Conservation (phyloP, 2,329 filamentous ascomycete genomes). For the Arthroderma sp. region DNA sequence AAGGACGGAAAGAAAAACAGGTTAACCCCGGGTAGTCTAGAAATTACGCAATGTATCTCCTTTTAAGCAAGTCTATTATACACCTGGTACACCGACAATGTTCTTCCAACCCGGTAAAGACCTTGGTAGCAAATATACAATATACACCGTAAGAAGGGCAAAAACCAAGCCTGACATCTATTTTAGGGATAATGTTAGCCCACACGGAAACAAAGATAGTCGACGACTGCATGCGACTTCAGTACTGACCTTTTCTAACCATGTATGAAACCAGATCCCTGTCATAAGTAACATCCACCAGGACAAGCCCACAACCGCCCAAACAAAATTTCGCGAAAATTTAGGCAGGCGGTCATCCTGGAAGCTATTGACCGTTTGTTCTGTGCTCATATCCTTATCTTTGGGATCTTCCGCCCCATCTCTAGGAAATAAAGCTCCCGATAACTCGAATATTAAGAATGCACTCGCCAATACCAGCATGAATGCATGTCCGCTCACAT, state of each 20-base stretch:
- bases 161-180: slow-evolving; percentile 39
- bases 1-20: too few species aligned
- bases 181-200: slow-evolving; percentile 7
- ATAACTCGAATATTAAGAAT: slow-evolving; percentile 68
- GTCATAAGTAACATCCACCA: slow-evolving; percentile 99
- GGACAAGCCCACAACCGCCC: slow-evolving; percentile 54
- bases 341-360: slow-evolving; percentile 38
- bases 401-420: slow-evolving; percentile 38
- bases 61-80: slow-evolving; percentile 14
- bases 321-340: slow-evolving; percentile 38
- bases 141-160: slow-evolving; percentile 36
- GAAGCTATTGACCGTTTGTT: slow-evolving; percentile 15
- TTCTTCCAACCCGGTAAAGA: slow-evolving; percentile 30
- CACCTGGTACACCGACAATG: slow-evolving; percentile 32
- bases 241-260: slow-evolving; percentile 72
- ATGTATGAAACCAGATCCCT: slow-evolving; percentile 95
- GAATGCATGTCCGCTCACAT: slow-evolving; percentile 93
- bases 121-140: slow-evolving; percentile 39
- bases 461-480: slow-evolving; percentile 72
- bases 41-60: not conserved
- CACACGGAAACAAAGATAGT: not conserved
- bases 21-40: too few species aligned
- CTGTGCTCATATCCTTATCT: slow-evolving; percentile 28
- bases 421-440: slow-evolving; percentile 56
- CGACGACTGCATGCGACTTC: slow-evolving; percentile 15